Evolutionary conservation across 805 yeast genomes (phyloP).

Genomic region (Scheffersomyces spartinae): DNA sequence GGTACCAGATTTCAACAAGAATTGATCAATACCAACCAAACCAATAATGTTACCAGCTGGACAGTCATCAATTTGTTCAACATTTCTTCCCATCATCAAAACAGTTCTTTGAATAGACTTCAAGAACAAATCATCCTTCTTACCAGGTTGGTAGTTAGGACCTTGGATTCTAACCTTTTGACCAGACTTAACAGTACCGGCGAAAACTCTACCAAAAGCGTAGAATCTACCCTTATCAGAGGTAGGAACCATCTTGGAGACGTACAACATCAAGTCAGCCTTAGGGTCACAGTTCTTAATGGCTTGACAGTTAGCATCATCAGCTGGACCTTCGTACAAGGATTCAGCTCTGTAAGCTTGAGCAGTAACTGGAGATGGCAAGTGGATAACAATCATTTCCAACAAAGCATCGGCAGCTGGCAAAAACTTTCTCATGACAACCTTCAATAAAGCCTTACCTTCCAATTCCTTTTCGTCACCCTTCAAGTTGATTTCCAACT

Average conservation of each 20-base stretch:
- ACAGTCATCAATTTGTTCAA: conserved; percentile 97
- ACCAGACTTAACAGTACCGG: conserved; percentile 99
- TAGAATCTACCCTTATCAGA: conserved; percentile 99
- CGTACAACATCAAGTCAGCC: conserved; percentile 97
- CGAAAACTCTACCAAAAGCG: conserved; percentile 99
- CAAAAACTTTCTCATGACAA: conserved; percentile 98
- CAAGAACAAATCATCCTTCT: conserved; percentile 93
- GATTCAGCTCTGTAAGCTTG: conserved; percentile 98
- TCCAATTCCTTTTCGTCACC: conserved; percentile 95
- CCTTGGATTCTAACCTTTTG: conserved; percentile 99
- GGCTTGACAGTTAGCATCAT: conserved; percentile 81
- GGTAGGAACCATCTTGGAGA: conserved; percentile 99
- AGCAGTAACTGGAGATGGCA: conserved; percentile 99
- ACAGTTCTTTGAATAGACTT: conserved; percentile 99
- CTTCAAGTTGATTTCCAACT: conserved; percentile 89
- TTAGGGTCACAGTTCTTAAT: conserved; percentile 97
- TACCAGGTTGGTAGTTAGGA: conserved; percentile 98
- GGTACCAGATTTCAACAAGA: conserved; percentile 98
- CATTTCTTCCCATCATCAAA: conserved; percentile 98
- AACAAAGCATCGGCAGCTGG: conserved; percentile 99
- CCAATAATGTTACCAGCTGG: conserved; percentile 99
- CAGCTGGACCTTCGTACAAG: conserved; percentile 97
- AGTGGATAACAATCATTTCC: conserved; percentile 97
- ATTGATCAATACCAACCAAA: conserved; percentile 99
- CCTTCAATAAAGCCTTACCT: conserved; percentile 97